Base-by-base conservation (phyloP, 1,284 basidiomycete species). In the Ustilago loliicola region DNA sequence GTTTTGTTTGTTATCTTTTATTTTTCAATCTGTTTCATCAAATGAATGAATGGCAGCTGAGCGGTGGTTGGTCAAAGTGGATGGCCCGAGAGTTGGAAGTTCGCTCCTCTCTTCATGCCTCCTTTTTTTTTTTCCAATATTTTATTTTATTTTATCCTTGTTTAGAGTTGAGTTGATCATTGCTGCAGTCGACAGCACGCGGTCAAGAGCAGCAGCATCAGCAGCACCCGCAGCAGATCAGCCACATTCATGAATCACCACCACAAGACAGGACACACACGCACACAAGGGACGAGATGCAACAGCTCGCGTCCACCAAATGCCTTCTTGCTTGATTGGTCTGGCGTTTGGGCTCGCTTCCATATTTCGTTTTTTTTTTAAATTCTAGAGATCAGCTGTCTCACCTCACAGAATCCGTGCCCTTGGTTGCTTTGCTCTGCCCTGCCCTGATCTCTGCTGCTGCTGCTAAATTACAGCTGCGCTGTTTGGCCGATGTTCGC, bases 251-350 rank as follows among this genome's bases (percentile, higher is more conserved):
- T n/a, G n/a, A n/a, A n/a, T n/a, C n/a, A n/a, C 15, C 3, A 15
- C 36, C 8, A 38, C 36, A 38, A 8, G 36, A 38, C 36, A 38
- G 36, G n/a, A n/a, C n/a, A n/a, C n/a, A n/a, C n/a, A 38, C 36
- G 36, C 42, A 7, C 1, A n/a, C 42, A 45, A 45, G 42, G 42
- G 42, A 21, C 42, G n/a, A 45, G 42, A 45, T 45, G 42, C 42
- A n/a, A 45, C 42, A 21, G 42, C 42, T 45, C 42, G 42, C 42
- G n/a, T 45, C 42, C 42, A 21, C 6, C 42, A 45, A 45, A 45
- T 21, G 42, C n/a, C 42, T 45, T 21, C 11, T 40, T 40, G 38
- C 1, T 34, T 34, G 32, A 34, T 34, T 34, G 32, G 32, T 34
- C 32, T 34, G 32, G 13, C 50, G 27, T 32, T 52, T 36, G 30